These are phyloP conservation scores for Hebeloma cylindrosporum DNA, from an alignment of 768 basidiomycete species.

Conservation along the genomic window DNA sequence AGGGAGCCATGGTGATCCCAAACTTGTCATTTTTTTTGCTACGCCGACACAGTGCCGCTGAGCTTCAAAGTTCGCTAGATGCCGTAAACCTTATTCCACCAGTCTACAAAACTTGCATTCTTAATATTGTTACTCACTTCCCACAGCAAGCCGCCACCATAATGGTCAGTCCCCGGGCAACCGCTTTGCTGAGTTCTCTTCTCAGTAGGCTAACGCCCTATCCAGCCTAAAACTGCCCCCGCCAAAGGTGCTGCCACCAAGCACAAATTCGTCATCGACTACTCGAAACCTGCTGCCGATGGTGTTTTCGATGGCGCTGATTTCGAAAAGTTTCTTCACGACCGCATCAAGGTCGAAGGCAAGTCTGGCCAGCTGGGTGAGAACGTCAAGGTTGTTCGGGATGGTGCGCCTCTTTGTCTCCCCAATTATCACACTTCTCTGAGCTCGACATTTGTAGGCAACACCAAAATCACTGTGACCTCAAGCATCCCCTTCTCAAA, in stretches of 20 bases:
- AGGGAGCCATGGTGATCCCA: conserved; percentile 40
- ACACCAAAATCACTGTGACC: conserved; percentile 81
- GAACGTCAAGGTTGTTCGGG: conserved; percentile 79
- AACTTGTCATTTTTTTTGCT: conserved; percentile 14
- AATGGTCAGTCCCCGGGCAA: conserved; percentile 72
- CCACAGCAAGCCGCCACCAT: conserved; percentile 32
- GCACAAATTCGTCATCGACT: conserved; percentile 83
- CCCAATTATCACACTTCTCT: neutral
- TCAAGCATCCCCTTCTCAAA: conserved; percentile 92
- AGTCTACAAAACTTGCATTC: conserved; percentile 38
- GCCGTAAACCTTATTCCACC: conserved; percentile 39
- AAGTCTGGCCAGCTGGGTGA: conserved; percentile 93
- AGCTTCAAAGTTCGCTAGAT: conserved; percentile 13
- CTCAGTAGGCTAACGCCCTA: conserved; percentile 15
- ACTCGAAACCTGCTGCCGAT: conserved; percentile 72
- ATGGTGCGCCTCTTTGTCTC: conserved; percentile 55
- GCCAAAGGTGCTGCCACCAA: conserved; percentile 56
- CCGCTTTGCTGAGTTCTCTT: conserved; percentile 88
- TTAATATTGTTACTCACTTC: conserved; percentile 1
- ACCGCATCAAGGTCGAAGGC: conserved; percentile 91
- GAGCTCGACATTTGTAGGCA: conserved; percentile 43
- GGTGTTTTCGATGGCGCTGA: conserved; percentile 61
- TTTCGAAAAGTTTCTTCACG: conserved; percentile 86
- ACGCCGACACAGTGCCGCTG: conserved; percentile 13
- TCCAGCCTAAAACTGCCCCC: conserved; percentile 60